Percentiles rank a stretch among this genome's conserved stretches.
Evolutionary conservation across 1,284 basidiomycete genomes (phyloP).

Genomic region (Malassezia cuniculi): DNA sequence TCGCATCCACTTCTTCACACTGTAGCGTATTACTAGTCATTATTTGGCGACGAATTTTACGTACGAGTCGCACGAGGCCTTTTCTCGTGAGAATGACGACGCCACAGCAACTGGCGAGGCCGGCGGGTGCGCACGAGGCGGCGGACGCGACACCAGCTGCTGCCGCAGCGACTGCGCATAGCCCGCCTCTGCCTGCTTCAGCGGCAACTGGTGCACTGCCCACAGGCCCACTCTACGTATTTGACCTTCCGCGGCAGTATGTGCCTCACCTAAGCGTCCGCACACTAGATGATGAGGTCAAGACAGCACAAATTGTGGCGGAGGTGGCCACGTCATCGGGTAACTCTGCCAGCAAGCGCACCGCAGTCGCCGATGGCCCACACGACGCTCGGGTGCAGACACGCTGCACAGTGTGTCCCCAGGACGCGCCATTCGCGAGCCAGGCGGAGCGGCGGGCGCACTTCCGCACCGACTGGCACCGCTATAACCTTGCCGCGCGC

Average conservation of each 20-base stretch:
- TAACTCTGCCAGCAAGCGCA: not conserved
- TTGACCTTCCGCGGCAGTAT: conserved; percentile 19
- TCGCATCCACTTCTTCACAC: conserved; percentile 85
- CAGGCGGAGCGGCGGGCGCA: conserved; percentile 73
- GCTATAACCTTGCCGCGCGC: conserved; percentile 62
- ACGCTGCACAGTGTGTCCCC: conserved; percentile 34
- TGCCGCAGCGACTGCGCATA: too few species aligned
- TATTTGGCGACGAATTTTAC: not conserved
- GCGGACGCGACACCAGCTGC: not conserved
- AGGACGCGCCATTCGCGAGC: conserved; percentile 55
- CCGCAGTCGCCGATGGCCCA: not conserved
- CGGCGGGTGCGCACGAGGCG: too few species aligned
- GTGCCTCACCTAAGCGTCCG: conserved; percentile 17
- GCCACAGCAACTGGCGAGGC: not conserved
- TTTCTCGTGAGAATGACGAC: not conserved
- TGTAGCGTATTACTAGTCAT: conserved; percentile 45
- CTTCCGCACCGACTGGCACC: conserved; percentile 92
- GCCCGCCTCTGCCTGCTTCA: too few species aligned
- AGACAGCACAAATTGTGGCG: not conserved
- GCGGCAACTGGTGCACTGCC: too few species aligned
- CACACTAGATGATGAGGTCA: conserved; percentile 6
- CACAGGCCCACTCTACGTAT: conserved; percentile 26
- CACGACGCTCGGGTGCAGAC: conserved; percentile 13
- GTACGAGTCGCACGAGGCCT: not conserved
- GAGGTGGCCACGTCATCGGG: conserved; percentile 5